Percentiles rank a stretch among this genome's conserved stretches.
These are phyloP conservation scores for Fusarium mundagurra DNA, from an alignment of 2,329 filamentous ascomycete genomes.

Conservation along the genomic window DNA sequence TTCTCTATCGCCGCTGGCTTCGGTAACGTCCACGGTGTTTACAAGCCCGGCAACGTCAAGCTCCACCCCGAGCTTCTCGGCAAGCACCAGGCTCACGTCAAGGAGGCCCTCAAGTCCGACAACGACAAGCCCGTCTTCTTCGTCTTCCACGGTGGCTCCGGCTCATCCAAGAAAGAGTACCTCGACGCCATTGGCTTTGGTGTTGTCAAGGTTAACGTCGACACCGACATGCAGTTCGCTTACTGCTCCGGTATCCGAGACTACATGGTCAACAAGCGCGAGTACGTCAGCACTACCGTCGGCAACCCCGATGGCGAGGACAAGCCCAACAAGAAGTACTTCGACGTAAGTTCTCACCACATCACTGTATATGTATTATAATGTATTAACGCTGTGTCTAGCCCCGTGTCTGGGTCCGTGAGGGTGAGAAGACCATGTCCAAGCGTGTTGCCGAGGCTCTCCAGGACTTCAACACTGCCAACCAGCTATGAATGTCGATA, in stretches of 20 bases:
- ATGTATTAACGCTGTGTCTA: conserved; percentile 48
- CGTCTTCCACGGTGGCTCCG: conserved; percentile 98
- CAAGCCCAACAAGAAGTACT: conserved; percentile 99
- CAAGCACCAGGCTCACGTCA: conserved; percentile 95
- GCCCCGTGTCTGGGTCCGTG: conserved; percentile 93
- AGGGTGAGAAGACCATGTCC: conserved; percentile 97
- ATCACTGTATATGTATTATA: neutral
- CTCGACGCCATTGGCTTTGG: conserved; percentile 87
- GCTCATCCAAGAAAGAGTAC: conserved; percentile 91
- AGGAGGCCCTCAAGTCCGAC: conserved; percentile 76
- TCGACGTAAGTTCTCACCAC: conserved; percentile 60
- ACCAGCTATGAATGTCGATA: conserved; percentile 47
- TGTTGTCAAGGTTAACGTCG: conserved; percentile 99
- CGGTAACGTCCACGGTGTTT: conserved; percentile 98
- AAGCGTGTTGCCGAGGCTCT: conserved; percentile 82
- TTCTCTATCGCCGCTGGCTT: conserved; percentile 99
- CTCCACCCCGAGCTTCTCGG: conserved; percentile 94
- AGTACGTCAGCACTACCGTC: conserved; percentile 86
- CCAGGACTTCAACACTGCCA: conserved; percentile 81
- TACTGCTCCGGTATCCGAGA: conserved; percentile 94
- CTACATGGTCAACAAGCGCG: conserved; percentile 93
- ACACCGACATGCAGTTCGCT: conserved; percentile 96
- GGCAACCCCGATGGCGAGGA: conserved; percentile 95
- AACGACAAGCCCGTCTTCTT: conserved; percentile 96
- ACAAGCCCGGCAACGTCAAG: conserved; percentile 97